Evolutionary conservation across 306 rosid species (phyloP).

Genomic region (Medicago ruthenica): DNA sequence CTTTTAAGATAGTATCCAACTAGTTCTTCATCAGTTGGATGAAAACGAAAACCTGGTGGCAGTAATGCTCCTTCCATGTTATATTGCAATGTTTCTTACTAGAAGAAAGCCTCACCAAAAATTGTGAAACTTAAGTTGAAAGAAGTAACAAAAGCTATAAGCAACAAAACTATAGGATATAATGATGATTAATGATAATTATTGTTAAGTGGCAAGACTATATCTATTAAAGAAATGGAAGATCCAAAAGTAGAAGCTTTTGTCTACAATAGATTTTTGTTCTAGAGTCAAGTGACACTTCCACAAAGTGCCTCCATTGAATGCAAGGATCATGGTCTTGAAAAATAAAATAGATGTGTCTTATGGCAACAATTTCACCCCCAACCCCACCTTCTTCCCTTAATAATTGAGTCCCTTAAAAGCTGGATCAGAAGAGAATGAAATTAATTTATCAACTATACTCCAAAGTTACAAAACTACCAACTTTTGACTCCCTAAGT

Average conservation of each 20-base stretch:
- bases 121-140: constrained; percentile 9
- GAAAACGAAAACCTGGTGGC: constrained; percentile 94
- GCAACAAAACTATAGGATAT: constrained; percentile 14
- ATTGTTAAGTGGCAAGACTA: constrained; percentile 56
- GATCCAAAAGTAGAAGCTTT: constrained; percentile 85
- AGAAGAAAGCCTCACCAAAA: background rate
- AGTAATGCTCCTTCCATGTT: constrained; percentile 51
- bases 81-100: background rate
- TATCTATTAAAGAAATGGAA: constrained; percentile 71
- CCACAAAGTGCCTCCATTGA: constrained; percentile 55
- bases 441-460: no score
- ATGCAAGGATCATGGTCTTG: constrained; percentile 76
- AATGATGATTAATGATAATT: background rate
- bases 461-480: background rate
- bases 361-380: constrained; percentile 36
- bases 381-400: constrained; percentile 30
- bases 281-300: constrained; percentile 59
- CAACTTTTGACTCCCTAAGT: background rate
- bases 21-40: constrained; percentile 90
- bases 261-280: constrained; percentile 57
- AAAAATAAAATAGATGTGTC: constrained; percentile 35
- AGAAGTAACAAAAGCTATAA: constrained; percentile 27
- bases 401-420: constrained; percentile 35
- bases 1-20: constrained; percentile 86
- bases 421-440: background rate